Conservation (phyloP, 257 asterid genomes). For the Solanum lycopersicoides region DNA sequence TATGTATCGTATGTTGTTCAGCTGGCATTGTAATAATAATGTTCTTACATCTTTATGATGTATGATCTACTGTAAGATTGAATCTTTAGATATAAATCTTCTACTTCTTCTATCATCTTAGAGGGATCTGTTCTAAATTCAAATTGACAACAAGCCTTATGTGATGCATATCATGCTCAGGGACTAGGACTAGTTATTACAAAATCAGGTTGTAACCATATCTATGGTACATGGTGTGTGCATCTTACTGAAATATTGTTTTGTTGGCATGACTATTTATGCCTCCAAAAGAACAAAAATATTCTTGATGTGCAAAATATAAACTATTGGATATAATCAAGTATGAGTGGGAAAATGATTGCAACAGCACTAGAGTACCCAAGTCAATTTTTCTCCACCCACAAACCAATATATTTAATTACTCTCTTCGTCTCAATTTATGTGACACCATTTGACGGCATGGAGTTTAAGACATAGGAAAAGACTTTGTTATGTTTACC, state of each 20-base stretch:
- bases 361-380: not conserved
- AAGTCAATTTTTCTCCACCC: not conserved
- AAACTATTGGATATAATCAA: not conserved
- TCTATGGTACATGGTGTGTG: not conserved
- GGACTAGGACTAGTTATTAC: not conserved
- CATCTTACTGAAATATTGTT: not conserved
- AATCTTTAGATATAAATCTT: not conserved
- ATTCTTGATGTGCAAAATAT: not conserved
- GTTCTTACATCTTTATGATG: not conserved
- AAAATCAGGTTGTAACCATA: not conserved
- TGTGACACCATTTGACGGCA: not conserved
- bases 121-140: not conserved
- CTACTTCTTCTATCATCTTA: not conserved
- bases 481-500: not conserved
- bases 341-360: not conserved
- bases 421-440: not conserved
- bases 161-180: not conserved
- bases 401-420: not conserved
- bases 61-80: not conserved
- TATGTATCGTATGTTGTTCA: not conserved
- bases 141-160: not conserved
- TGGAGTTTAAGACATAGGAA: not conserved
- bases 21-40: not conserved
- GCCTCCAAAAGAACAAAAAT: not conserved
- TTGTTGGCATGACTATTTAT: not conserved